Conservation (phyloP, 73 alveolate genomes). For the Durusdinium trenchii region DNA sequence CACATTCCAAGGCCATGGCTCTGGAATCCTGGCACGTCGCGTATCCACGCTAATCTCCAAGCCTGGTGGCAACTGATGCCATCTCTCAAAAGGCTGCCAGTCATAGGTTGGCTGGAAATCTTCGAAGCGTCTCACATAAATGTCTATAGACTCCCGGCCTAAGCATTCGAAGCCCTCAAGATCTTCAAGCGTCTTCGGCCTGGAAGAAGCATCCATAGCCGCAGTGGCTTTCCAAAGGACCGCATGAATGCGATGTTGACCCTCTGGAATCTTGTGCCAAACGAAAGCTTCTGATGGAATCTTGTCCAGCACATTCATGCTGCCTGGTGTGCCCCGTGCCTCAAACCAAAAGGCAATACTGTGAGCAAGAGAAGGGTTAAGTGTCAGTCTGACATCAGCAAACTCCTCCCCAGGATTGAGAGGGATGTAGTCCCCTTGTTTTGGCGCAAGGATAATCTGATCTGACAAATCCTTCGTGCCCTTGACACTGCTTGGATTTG, state of each 20-base stretch:
- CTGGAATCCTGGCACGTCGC: conserved; percentile 47
- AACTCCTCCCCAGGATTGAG: not conserved
- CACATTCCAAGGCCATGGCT: conserved; percentile 57
- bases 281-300: conserved; percentile 51
- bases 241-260: not conserved
- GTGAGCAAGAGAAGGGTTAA: not conserved
- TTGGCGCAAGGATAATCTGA: conserved; percentile 23
- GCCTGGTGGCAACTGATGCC: conserved; percentile 74
- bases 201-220: not conserved
- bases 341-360: not conserved
- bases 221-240: conserved; percentile 58
- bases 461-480: not conserved
- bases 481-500: not conserved
- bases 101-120: conserved; percentile 68
- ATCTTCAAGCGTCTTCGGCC: not conserved
- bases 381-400: not conserved
- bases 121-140: conserved; percentile 46
- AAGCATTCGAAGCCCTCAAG: not conserved
- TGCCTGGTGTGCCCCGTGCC: not conserved
- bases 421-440: conserved; percentile 9
- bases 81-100: conserved; percentile 25
- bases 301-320: conserved; percentile 4
- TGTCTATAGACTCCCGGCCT: conserved; percentile 15
- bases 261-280: conserved; percentile 60
- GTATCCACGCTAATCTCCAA: conserved; percentile 12